Percentiles rank a stretch among this genome's conserved stretches.
These are phyloP conservation scores for Sporothrix schenckii DNA, from an alignment of 2,329 filamentous ascomycete genomes.

Conservation along the genomic window DNA sequence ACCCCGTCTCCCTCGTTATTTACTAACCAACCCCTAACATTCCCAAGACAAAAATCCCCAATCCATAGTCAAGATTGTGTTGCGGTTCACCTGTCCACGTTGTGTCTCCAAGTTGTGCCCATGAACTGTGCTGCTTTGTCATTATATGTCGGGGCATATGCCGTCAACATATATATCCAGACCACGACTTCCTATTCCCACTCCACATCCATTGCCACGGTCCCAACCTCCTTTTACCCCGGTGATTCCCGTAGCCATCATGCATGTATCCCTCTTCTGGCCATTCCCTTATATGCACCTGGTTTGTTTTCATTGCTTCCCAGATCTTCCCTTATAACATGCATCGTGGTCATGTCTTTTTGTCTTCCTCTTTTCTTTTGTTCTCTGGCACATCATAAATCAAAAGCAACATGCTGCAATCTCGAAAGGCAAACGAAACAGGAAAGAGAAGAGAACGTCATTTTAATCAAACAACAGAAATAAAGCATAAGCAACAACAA, in stretches of 20 bases:
- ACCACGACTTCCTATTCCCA: background rate
- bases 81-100: background rate
- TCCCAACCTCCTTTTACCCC: slow-evolving; percentile 11
- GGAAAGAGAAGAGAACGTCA: background rate
- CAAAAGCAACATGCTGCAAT: slow-evolving; percentile 11
- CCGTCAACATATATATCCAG: background rate
- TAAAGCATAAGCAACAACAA: slow-evolving; percentile 1
- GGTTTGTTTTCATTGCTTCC: background rate
- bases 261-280: background rate
- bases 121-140: background rate
- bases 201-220: background rate
- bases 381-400: slow-evolving; percentile 13
- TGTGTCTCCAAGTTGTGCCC: background rate
- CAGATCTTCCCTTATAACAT: background rate
- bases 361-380: background rate
- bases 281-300: background rate
- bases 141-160: background rate
- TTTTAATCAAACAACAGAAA: slow-evolving; percentile 10
- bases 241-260: background rate
- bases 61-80: background rate
- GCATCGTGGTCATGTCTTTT: background rate
- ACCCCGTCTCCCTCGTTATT: too few species aligned
- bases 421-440: background rate
- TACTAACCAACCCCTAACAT: background rate
- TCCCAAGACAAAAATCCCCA: background rate